Percentiles rank a stretch among this genome's conserved stretches.
Conservation (phyloP, 352 stramenopile species). For the Phytophthora melonis region DNA sequence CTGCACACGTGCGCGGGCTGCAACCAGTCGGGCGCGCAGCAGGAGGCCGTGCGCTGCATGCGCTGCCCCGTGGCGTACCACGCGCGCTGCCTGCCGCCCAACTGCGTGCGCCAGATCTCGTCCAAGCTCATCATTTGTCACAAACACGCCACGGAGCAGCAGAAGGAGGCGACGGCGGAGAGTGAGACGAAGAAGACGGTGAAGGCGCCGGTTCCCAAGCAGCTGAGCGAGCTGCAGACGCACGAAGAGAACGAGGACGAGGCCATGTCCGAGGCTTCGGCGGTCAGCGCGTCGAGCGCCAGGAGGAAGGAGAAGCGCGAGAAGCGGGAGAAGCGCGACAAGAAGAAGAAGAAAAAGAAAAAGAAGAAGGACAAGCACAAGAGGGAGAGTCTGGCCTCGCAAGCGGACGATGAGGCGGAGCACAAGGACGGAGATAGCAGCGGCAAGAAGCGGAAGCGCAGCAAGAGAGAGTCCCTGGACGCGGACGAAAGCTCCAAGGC, state of each 20-base stretch:
- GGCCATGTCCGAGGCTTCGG: constrained; percentile 50
- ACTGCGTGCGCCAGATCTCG: constrained; percentile 61
- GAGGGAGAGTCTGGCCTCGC: constrained; percentile 33
- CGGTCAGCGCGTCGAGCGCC: constrained; percentile 36
- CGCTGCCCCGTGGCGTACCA: constrained; percentile 85
- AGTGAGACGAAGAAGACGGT: background rate
- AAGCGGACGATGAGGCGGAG: constrained; percentile 31
- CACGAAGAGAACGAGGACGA: constrained; percentile 46
- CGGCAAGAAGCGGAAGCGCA: constrained; percentile 38
- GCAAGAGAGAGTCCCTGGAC: constrained; percentile 36
- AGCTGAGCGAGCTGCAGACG: constrained; percentile 19
- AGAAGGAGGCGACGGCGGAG: background rate
- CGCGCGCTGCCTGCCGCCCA: constrained; percentile 73
- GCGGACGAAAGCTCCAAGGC: background rate
- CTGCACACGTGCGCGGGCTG: constrained; percentile 84
- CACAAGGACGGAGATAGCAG: constrained; percentile 30
- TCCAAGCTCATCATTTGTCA: constrained; percentile 83
- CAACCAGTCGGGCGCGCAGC: constrained; percentile 80
- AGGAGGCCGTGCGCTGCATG: constrained; percentile 84
- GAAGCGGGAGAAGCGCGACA: constrained; percentile 65
- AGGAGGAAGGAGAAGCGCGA: constrained; percentile 67
- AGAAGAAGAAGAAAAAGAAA: constrained; percentile 67
- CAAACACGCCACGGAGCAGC: constrained; percentile 46
- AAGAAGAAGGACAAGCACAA: constrained; percentile 53
- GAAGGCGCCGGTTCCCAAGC: background rate